A percentile compares a stretch with the other conserved stretches of the same genome.
Evolutionary conservation across 495 filamentous ascomycete species (phyloP).

Genomic region (Talaromyces adpressus): DNA sequence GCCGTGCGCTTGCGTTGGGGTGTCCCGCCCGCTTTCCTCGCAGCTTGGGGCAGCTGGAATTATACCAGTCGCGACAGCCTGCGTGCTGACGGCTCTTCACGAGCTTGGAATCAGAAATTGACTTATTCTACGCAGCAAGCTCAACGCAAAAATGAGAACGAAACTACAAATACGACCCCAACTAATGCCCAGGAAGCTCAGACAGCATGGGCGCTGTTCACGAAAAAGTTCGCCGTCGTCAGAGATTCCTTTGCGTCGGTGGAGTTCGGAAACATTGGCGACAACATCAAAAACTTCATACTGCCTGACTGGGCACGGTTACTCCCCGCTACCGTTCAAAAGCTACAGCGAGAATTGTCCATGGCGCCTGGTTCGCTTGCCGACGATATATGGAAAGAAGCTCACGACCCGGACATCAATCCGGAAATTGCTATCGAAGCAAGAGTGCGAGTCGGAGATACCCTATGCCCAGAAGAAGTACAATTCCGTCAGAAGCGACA

Average conservation of each 20-base stretch:
- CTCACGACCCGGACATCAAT: conserved; percentile 71
- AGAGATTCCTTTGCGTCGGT: conserved; percentile 45
- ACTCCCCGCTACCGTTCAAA: conserved; percentile 70
- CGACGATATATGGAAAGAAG: conserved; percentile 88
- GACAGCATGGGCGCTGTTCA: conserved; percentile 54
- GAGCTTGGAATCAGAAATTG: conserved; percentile 15
- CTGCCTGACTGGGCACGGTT: conserved; percentile 74
- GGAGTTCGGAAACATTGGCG: conserved; percentile 55
- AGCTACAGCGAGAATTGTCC: conserved; percentile 82
- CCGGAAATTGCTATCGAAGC: conserved; percentile 81
- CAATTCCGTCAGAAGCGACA: conserved; percentile 59
- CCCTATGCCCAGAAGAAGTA: conserved; percentile 81
- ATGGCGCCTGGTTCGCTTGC: conserved; percentile 81
- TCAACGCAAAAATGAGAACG: background rate
- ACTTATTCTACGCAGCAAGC: conserved; percentile 18
- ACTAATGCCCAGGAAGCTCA: conserved; percentile 18
- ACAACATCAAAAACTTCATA: conserved; percentile 61
- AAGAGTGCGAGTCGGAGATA: conserved; percentile 68
- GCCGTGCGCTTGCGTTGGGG: conserved; percentile 28
- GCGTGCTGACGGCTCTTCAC: conserved; percentile 4
- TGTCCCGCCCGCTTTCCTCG: conserved; percentile 31
- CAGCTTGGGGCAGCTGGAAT: conserved; percentile 13
- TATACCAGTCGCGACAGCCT: conserved; percentile 2
- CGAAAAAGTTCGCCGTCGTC: conserved; percentile 46
- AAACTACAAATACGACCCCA: conserved; percentile 8